phyloP scores from a whole-genome alignment of 2,329 filamentous ascomycete genomes.

The Aschersonia sp. region DNA sequence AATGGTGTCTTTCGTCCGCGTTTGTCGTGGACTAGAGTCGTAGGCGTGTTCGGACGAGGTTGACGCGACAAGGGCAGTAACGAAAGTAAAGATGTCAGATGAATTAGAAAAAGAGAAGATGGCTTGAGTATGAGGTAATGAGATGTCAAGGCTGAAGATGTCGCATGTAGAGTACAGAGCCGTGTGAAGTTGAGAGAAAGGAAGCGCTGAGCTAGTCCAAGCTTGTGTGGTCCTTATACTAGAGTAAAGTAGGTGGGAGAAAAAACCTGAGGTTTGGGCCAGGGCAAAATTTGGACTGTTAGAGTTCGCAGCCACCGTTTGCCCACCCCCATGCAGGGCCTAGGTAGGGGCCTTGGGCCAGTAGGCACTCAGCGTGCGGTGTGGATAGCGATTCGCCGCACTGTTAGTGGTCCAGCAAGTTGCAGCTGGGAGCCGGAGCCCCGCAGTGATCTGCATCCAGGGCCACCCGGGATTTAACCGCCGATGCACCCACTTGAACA shows the following conservation, averaged over 20 bases:
- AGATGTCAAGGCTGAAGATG: conserved; percentile 3
- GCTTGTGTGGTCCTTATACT: conserved; percentile 1
- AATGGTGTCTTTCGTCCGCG: neutral
- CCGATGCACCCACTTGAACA: conserved; percentile 9
- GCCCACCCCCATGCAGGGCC: conserved; percentile 1
- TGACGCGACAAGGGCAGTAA: neutral
- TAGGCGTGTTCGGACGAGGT: neutral
- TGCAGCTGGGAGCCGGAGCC: neutral
- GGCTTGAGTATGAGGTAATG: conserved; percentile 2
- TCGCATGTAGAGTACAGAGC: conserved; percentile 4
- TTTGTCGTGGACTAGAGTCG: neutral
- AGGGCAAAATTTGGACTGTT: conserved; percentile 17
- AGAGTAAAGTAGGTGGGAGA: conserved; percentile 7
- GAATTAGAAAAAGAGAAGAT: conserved; percentile 1
- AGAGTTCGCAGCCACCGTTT: conserved; percentile 3
- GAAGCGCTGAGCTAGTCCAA: conserved; percentile 5
- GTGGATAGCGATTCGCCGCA: conserved; percentile 1
- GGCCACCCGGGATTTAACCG: conserved; percentile 16
- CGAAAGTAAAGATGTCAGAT: conserved; percentile 1
- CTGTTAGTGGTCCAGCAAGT: conserved; percentile 3
- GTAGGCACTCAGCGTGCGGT: neutral
- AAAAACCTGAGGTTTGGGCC: conserved; percentile 19
- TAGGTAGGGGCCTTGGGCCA: neutral
- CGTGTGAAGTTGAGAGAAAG: conserved; percentile 4
- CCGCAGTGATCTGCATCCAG: conserved; percentile 9